Evolutionary conservation across 805 yeast species (phyloP).

Genomic region (Scheffersomyces amazonensis): DNA sequence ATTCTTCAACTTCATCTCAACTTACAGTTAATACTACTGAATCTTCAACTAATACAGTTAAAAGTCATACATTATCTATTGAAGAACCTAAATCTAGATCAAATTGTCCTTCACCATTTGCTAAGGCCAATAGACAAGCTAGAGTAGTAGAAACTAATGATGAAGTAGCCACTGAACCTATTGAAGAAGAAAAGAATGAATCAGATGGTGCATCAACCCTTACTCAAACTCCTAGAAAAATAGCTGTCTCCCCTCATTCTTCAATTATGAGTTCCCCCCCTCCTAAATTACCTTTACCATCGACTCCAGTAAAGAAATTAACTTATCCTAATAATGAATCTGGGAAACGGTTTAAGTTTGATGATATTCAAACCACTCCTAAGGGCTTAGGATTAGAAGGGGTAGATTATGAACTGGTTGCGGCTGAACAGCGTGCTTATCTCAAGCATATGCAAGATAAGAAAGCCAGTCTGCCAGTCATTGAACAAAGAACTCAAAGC

Average conservation of each 20-base stretch:
- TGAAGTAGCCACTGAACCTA: slow-evolving; percentile 7
- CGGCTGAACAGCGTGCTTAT: background rate
- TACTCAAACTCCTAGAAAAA: background rate
- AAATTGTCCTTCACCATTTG: slow-evolving; percentile 37
- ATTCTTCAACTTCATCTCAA: background rate
- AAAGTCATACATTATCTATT: background rate
- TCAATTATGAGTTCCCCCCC: slow-evolving; percentile 32
- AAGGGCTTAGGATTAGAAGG: slow-evolving; percentile 41
- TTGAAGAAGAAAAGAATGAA: slow-evolving; percentile 6
- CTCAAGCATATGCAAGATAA: slow-evolving; percentile 1
- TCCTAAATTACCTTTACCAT: slow-evolving; percentile 31
- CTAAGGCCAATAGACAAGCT: slow-evolving; percentile 42
- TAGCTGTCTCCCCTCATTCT: background rate
- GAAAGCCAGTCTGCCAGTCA: background rate
- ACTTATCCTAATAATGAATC: slow-evolving; percentile 2
- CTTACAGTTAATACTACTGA: background rate
- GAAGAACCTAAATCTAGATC: slow-evolving; percentile 23
- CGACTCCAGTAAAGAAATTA: slow-evolving; percentile 10
- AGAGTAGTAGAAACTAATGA: slow-evolving; percentile 39
- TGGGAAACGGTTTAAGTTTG: slow-evolving; percentile 12
- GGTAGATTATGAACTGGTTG: slow-evolving; percentile 16
- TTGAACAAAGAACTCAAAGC: background rate
- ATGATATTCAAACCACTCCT: slow-evolving; percentile 13
- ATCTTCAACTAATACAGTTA: background rate
- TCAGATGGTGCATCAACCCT: background rate